Evolutionary conservation across 306 rosid genomes (phyloP).

Genomic region (Rubus idaeus): DNA sequence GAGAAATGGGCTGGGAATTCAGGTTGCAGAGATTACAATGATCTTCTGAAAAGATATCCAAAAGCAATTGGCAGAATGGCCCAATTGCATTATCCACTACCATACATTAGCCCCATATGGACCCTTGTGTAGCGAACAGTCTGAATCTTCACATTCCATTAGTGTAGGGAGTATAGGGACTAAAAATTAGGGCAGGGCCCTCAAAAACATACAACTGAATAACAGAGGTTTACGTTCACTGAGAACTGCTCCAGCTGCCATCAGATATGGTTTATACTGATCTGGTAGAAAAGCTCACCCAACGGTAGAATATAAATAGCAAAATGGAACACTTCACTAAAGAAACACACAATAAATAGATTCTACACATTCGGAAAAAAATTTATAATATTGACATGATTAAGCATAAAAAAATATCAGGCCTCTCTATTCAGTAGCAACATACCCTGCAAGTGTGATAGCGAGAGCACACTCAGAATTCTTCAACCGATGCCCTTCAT

Average conservation of each 20-base stretch:
- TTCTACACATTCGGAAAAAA: background rate
- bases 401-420: constrained; percentile 13
- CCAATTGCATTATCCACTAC: too few relatives aligned
- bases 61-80: too few relatives aligned
- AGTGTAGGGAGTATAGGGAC: background rate
- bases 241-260: background rate
- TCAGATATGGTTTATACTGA: background rate
- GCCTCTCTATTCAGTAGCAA: constrained; percentile 21
- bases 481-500: constrained; percentile 98
- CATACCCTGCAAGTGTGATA: constrained; percentile 92
- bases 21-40: too few relatives aligned
- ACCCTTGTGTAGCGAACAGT: too few relatives aligned
- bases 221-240: background rate
- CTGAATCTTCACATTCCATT: background rate
- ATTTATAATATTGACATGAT: background rate
- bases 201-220: background rate
- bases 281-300: background rate
- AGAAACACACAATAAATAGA: background rate
- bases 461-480: constrained; percentile 97
- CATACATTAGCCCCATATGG: too few relatives aligned
- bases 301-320: too few relatives aligned
- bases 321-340: too few relatives aligned
- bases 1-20: too few relatives aligned
- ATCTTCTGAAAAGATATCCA: too few relatives aligned
- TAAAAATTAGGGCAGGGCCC: background rate